Evolutionary conservation across 2,329 filamentous ascomycete genomes (phyloP).

Genomic region (Hypoxylon sp.): DNA sequence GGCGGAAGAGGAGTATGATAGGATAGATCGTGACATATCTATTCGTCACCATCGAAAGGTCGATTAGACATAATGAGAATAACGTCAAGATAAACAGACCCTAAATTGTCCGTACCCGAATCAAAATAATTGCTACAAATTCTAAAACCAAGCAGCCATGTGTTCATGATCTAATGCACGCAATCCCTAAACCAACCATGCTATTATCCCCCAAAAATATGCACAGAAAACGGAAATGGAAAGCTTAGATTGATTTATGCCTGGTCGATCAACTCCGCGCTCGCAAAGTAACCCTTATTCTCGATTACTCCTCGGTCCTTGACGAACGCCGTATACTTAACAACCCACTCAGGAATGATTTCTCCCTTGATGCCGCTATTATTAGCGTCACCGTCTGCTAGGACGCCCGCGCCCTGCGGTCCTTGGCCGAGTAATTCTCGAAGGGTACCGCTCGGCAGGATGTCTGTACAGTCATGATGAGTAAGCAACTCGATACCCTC

Average conservation of each 20-base stretch:
- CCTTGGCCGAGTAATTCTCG: conserved; percentile 85
- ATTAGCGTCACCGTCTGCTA: conserved; percentile 72
- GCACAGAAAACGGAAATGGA: conserved; percentile 24
- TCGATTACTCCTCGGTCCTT: conserved; percentile 95
- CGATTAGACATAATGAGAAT: conserved; percentile 13
- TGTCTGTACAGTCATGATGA: conserved; percentile 93
- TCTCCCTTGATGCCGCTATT: conserved; percentile 78
- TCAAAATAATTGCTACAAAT: conserved; percentile 13
- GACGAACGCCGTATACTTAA: conserved; percentile 97
- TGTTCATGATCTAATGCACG: conserved; percentile 45
- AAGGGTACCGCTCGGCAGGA: conserved; percentile 87
- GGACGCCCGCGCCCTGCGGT: conserved; percentile 79
- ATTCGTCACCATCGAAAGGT: not conserved
- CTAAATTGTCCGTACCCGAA: conserved; percentile 1
- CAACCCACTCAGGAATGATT: conserved; percentile 91
- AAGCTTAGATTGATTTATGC: conserved; percentile 10
- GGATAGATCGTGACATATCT: conserved; percentile 69
- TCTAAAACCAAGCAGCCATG: conserved; percentile 26
- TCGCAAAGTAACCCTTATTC: conserved; percentile 97
- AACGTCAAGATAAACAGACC: not conserved
- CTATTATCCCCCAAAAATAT: conserved; percentile 29
- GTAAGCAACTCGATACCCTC: conserved; percentile 89
- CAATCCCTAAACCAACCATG: conserved; percentile 32
- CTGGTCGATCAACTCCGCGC: conserved; percentile 75
- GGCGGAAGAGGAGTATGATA: conserved; percentile 96